Base-by-base conservation (phyloP, 352 stramenopile species). In the Lagenidium sp. region DNA sequence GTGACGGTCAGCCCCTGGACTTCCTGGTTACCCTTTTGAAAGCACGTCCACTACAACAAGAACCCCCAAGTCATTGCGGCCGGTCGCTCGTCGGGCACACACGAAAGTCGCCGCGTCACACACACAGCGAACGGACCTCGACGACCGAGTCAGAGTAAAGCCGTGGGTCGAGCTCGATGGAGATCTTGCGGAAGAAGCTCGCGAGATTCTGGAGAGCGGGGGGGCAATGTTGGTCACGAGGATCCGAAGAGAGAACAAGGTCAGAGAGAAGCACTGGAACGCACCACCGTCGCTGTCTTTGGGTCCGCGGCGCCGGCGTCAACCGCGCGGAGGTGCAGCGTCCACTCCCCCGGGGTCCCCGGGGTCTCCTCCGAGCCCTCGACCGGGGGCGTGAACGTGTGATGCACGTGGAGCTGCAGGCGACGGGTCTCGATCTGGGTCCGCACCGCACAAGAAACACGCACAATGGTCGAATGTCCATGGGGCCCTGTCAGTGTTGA, bases 121-220 rank as follows among this genome's bases (percentile, higher is more conserved):
- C n/a, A n/a, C n/a, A n/a, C n/a, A n/a, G n/a, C n/a, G n/a, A n/a
- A n/a, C 38, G 16, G 32, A 82, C 71, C 50, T 89, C 73, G 40
- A 86, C 69, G 40, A 81, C 61, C 25, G 77, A 68, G 47, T 86
- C 76, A 5, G 64, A 62, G 55, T 86, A 85, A 30, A 85, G 31
- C 16, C 70, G 72, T 26, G 76, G 70, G 29, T 85, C 70, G 28
- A 89, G 44, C 44, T 86, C 70, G 36, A 89, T 82, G 25, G 71
- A 78, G 20, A 60, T 61, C 48, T 89, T 89, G 28, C 76, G 68
- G 39, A 89, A 89, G 53, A 82, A 82, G 44, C 60, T 82, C 11
- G 76, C 78, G 44, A 89, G 81, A 64, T 77, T 86, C 75, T 88
- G 38, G 15, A 41, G 37, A 13, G n/a, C n/a, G n/a, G n/a, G n/a